These are phyloP conservation scores for Cucumis melo DNA, from an alignment of 306 rosid species.

Conservation along the genomic window DNA sequence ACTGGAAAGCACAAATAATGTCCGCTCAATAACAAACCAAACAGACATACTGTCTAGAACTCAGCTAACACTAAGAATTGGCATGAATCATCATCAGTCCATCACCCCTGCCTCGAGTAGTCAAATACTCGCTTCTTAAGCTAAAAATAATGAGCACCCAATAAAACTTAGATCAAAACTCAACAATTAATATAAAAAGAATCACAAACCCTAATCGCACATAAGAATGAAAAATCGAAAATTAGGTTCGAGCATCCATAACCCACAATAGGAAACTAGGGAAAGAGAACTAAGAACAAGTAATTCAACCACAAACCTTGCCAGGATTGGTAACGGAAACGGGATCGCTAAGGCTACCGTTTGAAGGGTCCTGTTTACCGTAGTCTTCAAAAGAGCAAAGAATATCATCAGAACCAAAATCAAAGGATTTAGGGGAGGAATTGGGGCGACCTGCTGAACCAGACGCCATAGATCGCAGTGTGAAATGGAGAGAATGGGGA, in stretches of 20 bases:
- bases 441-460: slow-evolving; percentile 68
- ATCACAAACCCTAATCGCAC: not conserved
- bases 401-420: slow-evolving; percentile 59
- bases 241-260: not conserved
- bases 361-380: slow-evolving; percentile 32
- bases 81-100: not conserved
- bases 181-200: not conserved
- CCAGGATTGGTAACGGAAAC: slow-evolving; percentile 27
- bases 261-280: not conserved
- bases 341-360: slow-evolving; percentile 41
- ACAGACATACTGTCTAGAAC: not conserved
- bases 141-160: not conserved
- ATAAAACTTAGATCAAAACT: not conserved
- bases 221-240: not conserved
- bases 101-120: not conserved
- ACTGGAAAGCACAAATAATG: not conserved
- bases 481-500: not conserved
- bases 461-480: slow-evolving; percentile 49
- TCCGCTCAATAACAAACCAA: not conserved
- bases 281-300: not conserved
- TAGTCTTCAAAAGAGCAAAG: slow-evolving; percentile 55
- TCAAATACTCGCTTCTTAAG: not conserved
- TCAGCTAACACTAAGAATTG: not conserved
- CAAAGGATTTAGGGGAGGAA: slow-evolving; percentile 39
- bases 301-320: slow-evolving; percentile 28